Conservation (phyloP, 2,329 filamentous ascomycete species). For the Aspergillus arachidicola region DNA sequence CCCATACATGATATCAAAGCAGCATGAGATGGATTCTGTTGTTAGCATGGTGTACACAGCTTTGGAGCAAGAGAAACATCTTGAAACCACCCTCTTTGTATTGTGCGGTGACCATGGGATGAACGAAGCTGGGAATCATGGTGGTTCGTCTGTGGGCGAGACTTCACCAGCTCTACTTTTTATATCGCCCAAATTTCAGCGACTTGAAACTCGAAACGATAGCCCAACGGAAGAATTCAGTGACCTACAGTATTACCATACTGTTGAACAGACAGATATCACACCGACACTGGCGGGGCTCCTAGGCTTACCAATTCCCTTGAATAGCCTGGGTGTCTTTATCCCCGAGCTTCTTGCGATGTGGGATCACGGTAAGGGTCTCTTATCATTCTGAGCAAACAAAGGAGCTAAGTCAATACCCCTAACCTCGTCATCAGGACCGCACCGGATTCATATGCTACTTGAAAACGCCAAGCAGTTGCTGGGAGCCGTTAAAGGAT, state of each 20-base stretch:
- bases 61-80: constrained; percentile 70
- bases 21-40: constrained; percentile 88
- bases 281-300: constrained; percentile 85
- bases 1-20: constrained; percentile 89
- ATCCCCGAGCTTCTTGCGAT: constrained; percentile 77
- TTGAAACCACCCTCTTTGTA: constrained; percentile 78
- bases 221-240: constrained; percentile 63
- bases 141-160: constrained; percentile 89
- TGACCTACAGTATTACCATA: constrained; percentile 81
- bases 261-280: constrained; percentile 91
- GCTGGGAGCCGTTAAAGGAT: constrained; percentile 72
- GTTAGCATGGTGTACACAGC: constrained; percentile 75
- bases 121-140: constrained; percentile 98
- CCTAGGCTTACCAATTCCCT: constrained; percentile 82
- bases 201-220: constrained; percentile 48
- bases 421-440: constrained; percentile 25
- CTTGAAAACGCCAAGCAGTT: constrained; percentile 81
- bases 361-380: constrained; percentile 65
- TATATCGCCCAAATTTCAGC: constrained; percentile 77
- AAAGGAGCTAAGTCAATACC: background rate
- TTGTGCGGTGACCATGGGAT: constrained; percentile 97
- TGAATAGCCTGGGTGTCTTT: constrained; percentile 87
- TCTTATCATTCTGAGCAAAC: background rate
- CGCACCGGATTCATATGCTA: constrained; percentile 68
- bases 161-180: constrained; percentile 92